A percentile compares a stretch with the other conserved stretches of the same genome.
phyloP scores from a whole-genome alignment of 768 basidiomycete genomes.

The Flagelloscypha sp. region DNA sequence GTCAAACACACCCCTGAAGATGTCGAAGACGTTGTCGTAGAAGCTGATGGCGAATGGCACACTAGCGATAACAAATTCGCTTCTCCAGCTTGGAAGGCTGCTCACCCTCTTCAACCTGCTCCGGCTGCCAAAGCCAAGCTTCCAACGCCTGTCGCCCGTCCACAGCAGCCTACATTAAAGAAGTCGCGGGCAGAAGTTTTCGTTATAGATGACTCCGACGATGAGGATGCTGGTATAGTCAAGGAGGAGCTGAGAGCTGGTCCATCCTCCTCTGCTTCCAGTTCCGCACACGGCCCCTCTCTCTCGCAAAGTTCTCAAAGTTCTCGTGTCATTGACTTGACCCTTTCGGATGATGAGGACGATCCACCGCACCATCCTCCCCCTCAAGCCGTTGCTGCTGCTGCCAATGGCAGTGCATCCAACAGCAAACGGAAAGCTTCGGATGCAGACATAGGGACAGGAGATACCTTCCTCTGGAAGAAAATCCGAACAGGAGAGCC shows the following conservation, averaged over 20 bases:
- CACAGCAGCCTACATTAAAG: slow-evolving; percentile 13
- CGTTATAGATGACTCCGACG: slow-evolving; percentile 65
- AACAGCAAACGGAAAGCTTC: slow-evolving; percentile 52
- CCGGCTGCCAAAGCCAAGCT: slow-evolving; percentile 17
- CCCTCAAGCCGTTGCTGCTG: too few relatives aligned
- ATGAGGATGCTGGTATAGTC: slow-evolving; percentile 69
- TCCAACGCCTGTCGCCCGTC: slow-evolving; percentile 10
- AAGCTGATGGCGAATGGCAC: slow-evolving; percentile 95
- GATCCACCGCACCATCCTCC: slow-evolving; percentile 37
- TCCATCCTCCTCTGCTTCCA: slow-evolving; percentile 45
- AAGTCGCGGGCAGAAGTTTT: slow-evolving; percentile 44
- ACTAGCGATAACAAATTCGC: slow-evolving; percentile 81
- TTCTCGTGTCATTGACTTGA: slow-evolving; percentile 70
- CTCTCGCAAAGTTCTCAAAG: slow-evolving; percentile 18
- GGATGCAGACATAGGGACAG: slow-evolving; percentile 42
- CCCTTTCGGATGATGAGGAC: slow-evolving; percentile 71
- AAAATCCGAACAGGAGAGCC: slow-evolving; percentile 40
- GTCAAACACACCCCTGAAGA: slow-evolving; percentile 66
- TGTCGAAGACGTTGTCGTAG: slow-evolving; percentile 89
- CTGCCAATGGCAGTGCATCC: slow-evolving; percentile 19
- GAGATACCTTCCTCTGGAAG: slow-evolving; percentile 75
- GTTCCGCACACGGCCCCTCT: slow-evolving; percentile 23
- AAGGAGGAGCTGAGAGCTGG: slow-evolving; percentile 75
- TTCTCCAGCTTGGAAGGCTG: slow-evolving; percentile 60
- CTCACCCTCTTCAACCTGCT: slow-evolving; percentile 34